Evolutionary conservation across 228 moss, liverwort and hornwort species (phyloP), one percentile per base, ranked within the genome.

Genomic region (Sphagnum fallax): DNA sequence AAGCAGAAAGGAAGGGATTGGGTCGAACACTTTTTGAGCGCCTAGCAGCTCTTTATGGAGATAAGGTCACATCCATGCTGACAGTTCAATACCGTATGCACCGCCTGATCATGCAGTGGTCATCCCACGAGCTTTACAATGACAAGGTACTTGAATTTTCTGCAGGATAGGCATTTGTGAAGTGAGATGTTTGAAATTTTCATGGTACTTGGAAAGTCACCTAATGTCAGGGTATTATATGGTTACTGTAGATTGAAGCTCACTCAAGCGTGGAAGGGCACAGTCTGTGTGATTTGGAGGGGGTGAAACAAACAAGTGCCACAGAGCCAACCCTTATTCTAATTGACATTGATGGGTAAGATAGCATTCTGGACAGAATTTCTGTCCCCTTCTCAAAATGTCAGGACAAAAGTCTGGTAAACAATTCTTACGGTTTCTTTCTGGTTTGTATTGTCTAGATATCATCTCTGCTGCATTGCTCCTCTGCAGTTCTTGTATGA

Each of bases 71-170:
- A n/a, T 75, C 93, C n/a, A 93, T 97, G 96, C 79, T 97, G 51
- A 93, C 91, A 32, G 90, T 97, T 60, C 96, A 97, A 65, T 97
- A 97, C 70, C 89, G 96, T 49, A 97, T 97, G 96, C 88, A 97
- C 69, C 70, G 88, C 67, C 86, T 88, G 18, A 91, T 97, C 32
- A 97, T 97, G 96, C 82, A 83, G 59, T 93, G 96, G 96, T 97
- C 96, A 68, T 97, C 96, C 16, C 70, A 75, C 50, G 96, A 97
- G 76, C 83, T 97, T 63, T 97, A 97, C 72, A 69, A 88, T 49
- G 90, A 88, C 67, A 97, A 91, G 92, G 92, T 85, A 72, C 32
- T 53, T 5, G 3, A 32, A 32, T 32, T 32, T 32, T 32, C 32
- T 32, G 32, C 52, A 68, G 32, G 32, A 32, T 32, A 32, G 32